These are phyloP conservation scores for Tricholomella constricta DNA, from an alignment of 768 basidiomycete genomes.

Conservation along the genomic window DNA sequence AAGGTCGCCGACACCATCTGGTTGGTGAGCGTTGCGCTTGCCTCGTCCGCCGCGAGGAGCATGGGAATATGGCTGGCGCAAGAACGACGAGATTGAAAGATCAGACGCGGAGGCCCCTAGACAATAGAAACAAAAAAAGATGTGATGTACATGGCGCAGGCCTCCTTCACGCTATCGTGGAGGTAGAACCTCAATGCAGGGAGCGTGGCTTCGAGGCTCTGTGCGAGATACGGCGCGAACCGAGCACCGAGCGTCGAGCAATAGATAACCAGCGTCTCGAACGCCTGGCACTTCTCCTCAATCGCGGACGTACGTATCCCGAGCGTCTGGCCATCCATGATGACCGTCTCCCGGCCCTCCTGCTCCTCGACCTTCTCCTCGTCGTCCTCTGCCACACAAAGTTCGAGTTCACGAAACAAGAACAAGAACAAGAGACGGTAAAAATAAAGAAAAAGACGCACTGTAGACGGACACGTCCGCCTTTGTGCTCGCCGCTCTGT, in stretches of 20 bases:
- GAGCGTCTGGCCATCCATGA: slow-evolving; percentile 74
- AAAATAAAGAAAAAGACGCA: slow-evolving; percentile 28
- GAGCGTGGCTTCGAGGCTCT: too few relatives aligned
- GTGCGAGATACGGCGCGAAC: too few relatives aligned
- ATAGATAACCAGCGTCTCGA: too few relatives aligned
- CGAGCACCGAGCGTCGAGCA: slow-evolving; percentile 64
- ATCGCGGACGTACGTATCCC: slow-evolving; percentile 79
- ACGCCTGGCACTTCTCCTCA: slow-evolving; percentile 88
- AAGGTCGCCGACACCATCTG: slow-evolving; percentile 73
- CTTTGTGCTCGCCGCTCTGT: slow-evolving; percentile 72
- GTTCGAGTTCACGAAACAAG: too few relatives aligned
- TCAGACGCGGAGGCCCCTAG: background rate
- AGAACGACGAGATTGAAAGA: too few relatives aligned
- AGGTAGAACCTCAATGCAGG: too few relatives aligned
- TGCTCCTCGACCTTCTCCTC: slow-evolving; percentile 55
- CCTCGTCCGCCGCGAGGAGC: slow-evolving; percentile 71
- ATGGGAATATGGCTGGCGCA: slow-evolving; percentile 79
- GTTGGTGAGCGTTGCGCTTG: too few relatives aligned
- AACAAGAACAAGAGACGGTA: too few relatives aligned
- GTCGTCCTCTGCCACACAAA: slow-evolving; percentile 46
- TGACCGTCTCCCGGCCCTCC: slow-evolving; percentile 82
- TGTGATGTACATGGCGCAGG: slow-evolving; percentile 67
- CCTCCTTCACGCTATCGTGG: slow-evolving; percentile 84
- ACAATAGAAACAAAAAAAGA: background rate
- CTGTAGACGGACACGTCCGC: slow-evolving; percentile 77